Evolutionary conservation across 257 asterid species (phyloP).

Genomic region (Datura wrightii): DNA sequence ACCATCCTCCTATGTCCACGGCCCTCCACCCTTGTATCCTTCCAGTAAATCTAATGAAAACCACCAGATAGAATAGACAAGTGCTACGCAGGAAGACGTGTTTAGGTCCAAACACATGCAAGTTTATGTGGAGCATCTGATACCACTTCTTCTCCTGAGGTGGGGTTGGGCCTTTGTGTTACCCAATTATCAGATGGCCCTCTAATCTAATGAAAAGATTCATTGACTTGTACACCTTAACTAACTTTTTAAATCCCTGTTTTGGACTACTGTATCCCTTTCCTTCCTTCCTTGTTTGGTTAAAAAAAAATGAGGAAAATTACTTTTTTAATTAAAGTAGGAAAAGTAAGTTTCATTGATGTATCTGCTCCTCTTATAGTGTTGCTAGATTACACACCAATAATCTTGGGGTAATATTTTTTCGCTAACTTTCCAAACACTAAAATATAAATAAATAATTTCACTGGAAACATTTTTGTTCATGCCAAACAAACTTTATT

Average conservation of each 20-base stretch:
- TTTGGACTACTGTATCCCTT: background rate
- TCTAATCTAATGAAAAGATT: background rate
- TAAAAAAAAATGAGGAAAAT: background rate
- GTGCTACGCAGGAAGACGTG: background rate
- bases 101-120: background rate
- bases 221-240: background rate
- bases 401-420: no score
- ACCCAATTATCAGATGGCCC: background rate
- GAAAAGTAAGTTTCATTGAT: no score
- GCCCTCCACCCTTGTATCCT: background rate
- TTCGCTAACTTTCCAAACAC: no score
- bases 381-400: background rate
- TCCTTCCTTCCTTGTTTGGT: background rate
- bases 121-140: background rate
- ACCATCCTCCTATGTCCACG: background rate
- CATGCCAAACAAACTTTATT: no score
- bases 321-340: no score
- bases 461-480: no score
- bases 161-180: background rate
- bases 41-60: background rate
- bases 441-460: no score
- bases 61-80: background rate
- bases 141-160: background rate
- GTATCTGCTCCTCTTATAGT: background rate
- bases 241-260: background rate